Evolutionary conservation across 352 stramenopile genomes (phyloP), one percentile per base, ranked within the genome.

Genomic region (Phytophthora palmivora): DNA sequence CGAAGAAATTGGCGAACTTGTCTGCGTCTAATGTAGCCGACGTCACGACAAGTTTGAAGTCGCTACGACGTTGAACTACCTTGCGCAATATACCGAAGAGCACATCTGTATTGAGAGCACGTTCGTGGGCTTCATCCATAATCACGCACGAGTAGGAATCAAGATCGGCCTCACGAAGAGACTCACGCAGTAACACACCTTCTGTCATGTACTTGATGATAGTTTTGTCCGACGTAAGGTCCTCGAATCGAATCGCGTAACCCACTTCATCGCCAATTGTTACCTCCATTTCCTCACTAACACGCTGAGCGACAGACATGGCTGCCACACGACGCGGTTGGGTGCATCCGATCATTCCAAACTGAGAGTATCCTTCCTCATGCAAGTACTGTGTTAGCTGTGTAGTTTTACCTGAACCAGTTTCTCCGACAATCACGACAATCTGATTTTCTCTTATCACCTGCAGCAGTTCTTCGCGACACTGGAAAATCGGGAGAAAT

Each of bases 351-450:
- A 98, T 93, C 62, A 90, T 96, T 1, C 91, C 91, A 62, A 94
- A 95, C 52, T 87, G 68, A 0, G 87, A 84, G 70, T 96, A 97
- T 4, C 91, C 86, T 69, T 97, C 91, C 68, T 98, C 95, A 49
- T 91, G 88, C 15, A 98, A 67, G 26, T 97, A 98, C 71, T 99
- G 97, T 6, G 96, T 99, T 6, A 99, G 74, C 66, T 99, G 97
- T 14, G 97, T 99, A 6, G 97, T 99, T 74, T 99, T 99, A 30
- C 96, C 94, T 4, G 87, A 97, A 18, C 97, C 97, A 5, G 97
- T 99, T 70, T 99, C 97, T 21, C 97, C 97, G 8, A 99, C 97
- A 68, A 99, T 98, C 52, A 99, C 96, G 8, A 99, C 93, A 58
- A 99, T 94, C 67, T 98, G 93, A 70, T 99, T 99, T 67, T 99